Evolutionary conservation across 768 basidiomycete species (phyloP), one percentile per base, ranked within the genome.

Genomic region (Russula griseocarnosa): DNA sequence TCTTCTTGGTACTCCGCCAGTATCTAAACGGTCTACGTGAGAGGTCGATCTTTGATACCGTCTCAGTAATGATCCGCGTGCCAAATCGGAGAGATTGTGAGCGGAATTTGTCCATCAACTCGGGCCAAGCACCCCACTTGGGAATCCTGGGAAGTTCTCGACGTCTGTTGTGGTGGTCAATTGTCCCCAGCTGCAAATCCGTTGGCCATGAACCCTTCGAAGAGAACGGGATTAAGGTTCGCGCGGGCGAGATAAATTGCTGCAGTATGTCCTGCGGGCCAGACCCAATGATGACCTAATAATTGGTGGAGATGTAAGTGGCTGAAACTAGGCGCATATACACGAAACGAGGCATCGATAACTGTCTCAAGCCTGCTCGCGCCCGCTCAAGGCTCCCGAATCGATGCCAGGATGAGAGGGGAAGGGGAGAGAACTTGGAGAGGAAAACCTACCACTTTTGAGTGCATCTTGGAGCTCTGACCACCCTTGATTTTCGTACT

Each of bases 81-180:
- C 96, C 96, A 73, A 98, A 98, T 50, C 93, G 87, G 65, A 94
- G 78, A 22, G 92, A 34, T 73, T 99, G 96, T 65, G 91, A 91
- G 66, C 96, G 91, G 82, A 99, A 98, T 73, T 97, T 97, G 76
- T 98, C 95, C 96, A 98, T 99, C 74, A 99, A 86, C 73, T 98
- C 95, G 11, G 93, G 88, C 38, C 97, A 67, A 93, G 82, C 52
- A 99, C 93, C 40, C 97, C 97, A 13, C 85, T 79, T 0, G 96
- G 96, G 79, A 98, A 99, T 44, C 96, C 96, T 28, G 96, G 96
- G 76, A 94, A 98, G 79, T 95, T 96, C 77, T 96, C 94, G 60
- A 95, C 92, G 76, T 98, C 96, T 26, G 94, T 98, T 3, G 96
- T 98, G 0, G 96, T 99, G 11, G 96, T 99, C 69, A 99, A 85